Base-by-base conservation (phyloP, 2,329 filamentous ascomycete genomes). In the Botrytis elliptica region DNA sequence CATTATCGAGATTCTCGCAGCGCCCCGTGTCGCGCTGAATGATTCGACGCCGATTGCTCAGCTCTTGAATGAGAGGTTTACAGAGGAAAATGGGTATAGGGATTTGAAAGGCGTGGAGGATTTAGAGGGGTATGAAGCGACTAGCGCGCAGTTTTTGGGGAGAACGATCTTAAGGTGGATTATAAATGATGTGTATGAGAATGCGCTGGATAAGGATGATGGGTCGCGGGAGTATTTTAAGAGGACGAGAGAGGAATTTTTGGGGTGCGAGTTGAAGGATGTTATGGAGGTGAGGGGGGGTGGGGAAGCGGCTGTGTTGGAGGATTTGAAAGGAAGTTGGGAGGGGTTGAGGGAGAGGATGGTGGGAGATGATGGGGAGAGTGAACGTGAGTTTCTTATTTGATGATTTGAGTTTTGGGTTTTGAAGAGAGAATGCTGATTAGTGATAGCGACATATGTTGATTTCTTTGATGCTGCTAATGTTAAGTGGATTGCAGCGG, bases 1-100 rank as follows among this genome's bases (percentile, higher is more conserved):
- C 4, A 77, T 78, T 55, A 74, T 78, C 52, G 76, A 77, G 74
- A 75, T 77, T 38, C 71, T 77, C 0, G 70, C 65, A 22, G 40
- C 57, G 18, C 66, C 72, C 22, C 68, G 75, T 68, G 60, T 72
- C 52, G 76, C 71, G n/a, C 65, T 76, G 4, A 77, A 78, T 49
- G 75, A 77, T 65, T 74, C 72, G 14, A 75, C 77, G 2, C 72
- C 75, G 2, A 76, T 78, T n/a, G 73, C 74, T 18, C 46, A 74
- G 42, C 73, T 78, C 2, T 64, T 78, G 46, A 75, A 77, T 38
- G 76, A 76, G 70, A 70, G 76, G 20, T 78, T 77, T 55, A 71
- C 75, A 14, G 73, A 75, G 38, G 40, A 68, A 64, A 73, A 74
- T 38, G 71, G 77, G 14, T 78, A 72, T 55, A 67, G 67, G n/a